Percentiles rank a stretch among this genome's conserved stretches.
These are phyloP conservation scores for Cyberlindnera veronae DNA, from an alignment of 805 yeast genomes.

Conservation along the genomic window DNA sequence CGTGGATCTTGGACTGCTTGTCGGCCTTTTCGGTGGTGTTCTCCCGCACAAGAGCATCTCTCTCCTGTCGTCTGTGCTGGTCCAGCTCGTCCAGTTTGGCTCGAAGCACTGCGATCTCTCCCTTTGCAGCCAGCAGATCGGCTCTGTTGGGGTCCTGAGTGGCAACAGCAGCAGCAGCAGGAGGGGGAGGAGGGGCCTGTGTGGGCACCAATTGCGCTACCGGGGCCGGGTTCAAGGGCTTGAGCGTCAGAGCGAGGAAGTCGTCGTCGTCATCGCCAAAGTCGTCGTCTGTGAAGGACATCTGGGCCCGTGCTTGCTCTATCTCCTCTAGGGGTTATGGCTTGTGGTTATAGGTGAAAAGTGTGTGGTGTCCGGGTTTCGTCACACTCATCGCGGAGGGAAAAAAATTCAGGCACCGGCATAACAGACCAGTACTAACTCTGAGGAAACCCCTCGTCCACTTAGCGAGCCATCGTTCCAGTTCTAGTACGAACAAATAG, in stretches of 20 bases:
- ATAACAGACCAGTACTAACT: neutral
- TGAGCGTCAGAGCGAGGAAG: conserved; percentile 45
- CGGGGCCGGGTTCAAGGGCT: conserved; percentile 25
- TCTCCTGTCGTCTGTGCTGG: conserved; percentile 51
- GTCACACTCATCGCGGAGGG: neutral
- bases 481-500: conserved; percentile 2
- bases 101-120: conserved; percentile 78
- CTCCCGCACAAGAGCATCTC: conserved; percentile 35
- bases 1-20: conserved; percentile 34
- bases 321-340: too few species aligned
- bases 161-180: neutral
- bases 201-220: neutral
- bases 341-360: too few species aligned
- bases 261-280: conserved; percentile 38
- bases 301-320: too few species aligned
- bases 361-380: neutral
- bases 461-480: conserved; percentile 2
- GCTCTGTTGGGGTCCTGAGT: conserved; percentile 26
- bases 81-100: conserved; percentile 38
- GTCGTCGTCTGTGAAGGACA: conserved; percentile 7
- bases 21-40: conserved; percentile 23
- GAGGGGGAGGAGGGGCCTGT: neutral
- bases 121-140: conserved; percentile 54
- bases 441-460: neutral
- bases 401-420: neutral